Conservation (phyloP, 768 basidiomycete species). For the Dictyophora rubrovolvata region DNA sequence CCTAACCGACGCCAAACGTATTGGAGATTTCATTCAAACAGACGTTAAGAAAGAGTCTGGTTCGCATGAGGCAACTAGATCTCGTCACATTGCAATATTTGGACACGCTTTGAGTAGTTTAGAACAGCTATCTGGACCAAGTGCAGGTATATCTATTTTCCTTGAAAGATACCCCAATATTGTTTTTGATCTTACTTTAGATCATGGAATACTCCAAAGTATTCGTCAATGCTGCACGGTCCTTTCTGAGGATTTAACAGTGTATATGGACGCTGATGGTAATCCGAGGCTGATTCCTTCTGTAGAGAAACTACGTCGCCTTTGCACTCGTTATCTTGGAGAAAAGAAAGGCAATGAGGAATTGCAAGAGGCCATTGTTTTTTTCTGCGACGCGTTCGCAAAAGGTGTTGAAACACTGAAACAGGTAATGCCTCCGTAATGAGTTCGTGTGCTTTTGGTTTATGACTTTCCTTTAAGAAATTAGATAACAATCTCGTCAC, state of each 20-base stretch:
- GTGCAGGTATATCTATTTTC: background rate
- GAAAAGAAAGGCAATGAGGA: background rate
- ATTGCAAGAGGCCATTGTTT: background rate
- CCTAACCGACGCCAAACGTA: background rate
- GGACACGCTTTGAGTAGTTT: conserved; percentile 11
- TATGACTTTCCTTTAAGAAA: background rate
- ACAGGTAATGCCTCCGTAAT: background rate
- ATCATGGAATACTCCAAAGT: background rate
- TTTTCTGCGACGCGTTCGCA: background rate
- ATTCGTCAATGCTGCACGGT: background rate
- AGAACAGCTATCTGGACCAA: background rate
- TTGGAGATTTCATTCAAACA: background rate
- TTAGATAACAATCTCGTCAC: background rate
- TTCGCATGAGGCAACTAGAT: background rate
- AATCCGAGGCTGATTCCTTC: background rate
- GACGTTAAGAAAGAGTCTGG: background rate
- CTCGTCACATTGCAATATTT: conserved; percentile 12
- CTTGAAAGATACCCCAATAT: background rate
- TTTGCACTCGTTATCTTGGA: background rate
- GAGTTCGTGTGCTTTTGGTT: background rate
- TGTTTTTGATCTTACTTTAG: background rate
- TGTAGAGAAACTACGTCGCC: conserved; percentile 3
- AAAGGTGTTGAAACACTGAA: background rate
- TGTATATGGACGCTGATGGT: background rate
- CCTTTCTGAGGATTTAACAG: background rate